phyloP scores from a whole-genome alignment of 2,329 filamentous ascomycete genomes.

The Aspergillus caelatus region DNA sequence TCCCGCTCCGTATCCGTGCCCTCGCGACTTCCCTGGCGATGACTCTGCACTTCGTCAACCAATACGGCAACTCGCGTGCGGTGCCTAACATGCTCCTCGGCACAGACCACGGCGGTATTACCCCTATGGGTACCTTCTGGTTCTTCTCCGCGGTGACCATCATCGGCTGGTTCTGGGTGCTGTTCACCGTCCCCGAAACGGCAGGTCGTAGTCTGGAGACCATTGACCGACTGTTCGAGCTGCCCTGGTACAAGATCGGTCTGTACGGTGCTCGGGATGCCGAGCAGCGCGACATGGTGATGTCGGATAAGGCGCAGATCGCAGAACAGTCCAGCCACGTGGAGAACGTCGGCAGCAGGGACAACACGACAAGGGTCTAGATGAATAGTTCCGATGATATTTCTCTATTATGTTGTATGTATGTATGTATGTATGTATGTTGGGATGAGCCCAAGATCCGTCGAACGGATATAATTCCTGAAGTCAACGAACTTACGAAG shows the following conservation, averaged over 20 bases:
- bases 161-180: conserved; percentile 70
- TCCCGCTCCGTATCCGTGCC: conserved; percentile 73
- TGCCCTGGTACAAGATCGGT: conserved; percentile 77
- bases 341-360: not conserved
- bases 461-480: not conserved
- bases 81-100: conserved; percentile 73
- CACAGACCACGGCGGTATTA: conserved; percentile 43
- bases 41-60: conserved; percentile 78
- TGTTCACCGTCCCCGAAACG: conserved; percentile 73
- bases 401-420: not conserved
- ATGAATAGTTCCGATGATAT: not conserved
- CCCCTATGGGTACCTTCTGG: conserved; percentile 71
- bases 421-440: not conserved
- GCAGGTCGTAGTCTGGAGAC: conserved; percentile 59
- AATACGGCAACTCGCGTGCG: conserved; percentile 75
- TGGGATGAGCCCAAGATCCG: not conserved
- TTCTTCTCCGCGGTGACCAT: conserved; percentile 72
- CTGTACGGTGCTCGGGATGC: conserved; percentile 37
- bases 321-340: conserved; percentile 10
- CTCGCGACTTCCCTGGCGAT: conserved; percentile 72
- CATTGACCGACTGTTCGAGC: conserved; percentile 71
- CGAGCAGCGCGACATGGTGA: conserved; percentile 28
- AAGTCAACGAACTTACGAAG: not conserved
- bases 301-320: conserved; percentile 30
- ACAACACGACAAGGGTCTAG: conserved; percentile 25